Evolutionary conservation across 2,329 filamentous ascomycete species (phyloP), one percentile per base, ranked within the genome.

Genomic region (Nemania sp.): DNA sequence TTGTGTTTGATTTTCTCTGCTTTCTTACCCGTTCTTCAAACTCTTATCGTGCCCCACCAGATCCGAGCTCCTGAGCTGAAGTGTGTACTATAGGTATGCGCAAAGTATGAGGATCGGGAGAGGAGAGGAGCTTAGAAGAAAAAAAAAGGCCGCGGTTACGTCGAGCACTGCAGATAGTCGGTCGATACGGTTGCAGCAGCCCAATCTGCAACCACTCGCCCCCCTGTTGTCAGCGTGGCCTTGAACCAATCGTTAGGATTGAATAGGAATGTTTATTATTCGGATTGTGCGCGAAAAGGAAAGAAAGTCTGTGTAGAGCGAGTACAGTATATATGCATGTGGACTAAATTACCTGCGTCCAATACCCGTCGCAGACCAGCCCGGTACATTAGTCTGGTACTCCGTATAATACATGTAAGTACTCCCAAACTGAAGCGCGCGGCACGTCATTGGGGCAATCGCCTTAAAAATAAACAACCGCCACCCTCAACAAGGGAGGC

Each of bases 171-270:
- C 27, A 55, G 52, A 18, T 22, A 20, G 53, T 41, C 62, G 62
- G 49, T 66, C 38, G 57, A 61, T 53, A 55, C 32, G 22, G 47
- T 35, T 11, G 47, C 24, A 51, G 56, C 54, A 55, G 24, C 63
- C 41, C 24, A 56, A 62, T 55, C 59, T 68, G 68, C 62, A 58
- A 64, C 66, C n/a, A 26, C 27, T 24, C 10, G 11, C 35, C 11
- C 35, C 54, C 43, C 29, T 52, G 45, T n/a, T 35, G 58, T 54
- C 66, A 60, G 66, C 60, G 66, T 51, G 52, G 24, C 62, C 27
- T 51, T n/a, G 38, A 59, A 29, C 68, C 66, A 69, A 69, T 68
- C 43, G 63, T 52, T 8, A 29, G 54, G 56, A 20, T 27, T 32
- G 20, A 57, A 35, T 35, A 13, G 56, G 58, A 35, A n/a, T n/a